Percentiles rank a stretch among this genome's conserved stretches.
Evolutionary conservation across 306 rosid genomes (phyloP).

Genomic region (Ziziphus jujuba): DNA sequence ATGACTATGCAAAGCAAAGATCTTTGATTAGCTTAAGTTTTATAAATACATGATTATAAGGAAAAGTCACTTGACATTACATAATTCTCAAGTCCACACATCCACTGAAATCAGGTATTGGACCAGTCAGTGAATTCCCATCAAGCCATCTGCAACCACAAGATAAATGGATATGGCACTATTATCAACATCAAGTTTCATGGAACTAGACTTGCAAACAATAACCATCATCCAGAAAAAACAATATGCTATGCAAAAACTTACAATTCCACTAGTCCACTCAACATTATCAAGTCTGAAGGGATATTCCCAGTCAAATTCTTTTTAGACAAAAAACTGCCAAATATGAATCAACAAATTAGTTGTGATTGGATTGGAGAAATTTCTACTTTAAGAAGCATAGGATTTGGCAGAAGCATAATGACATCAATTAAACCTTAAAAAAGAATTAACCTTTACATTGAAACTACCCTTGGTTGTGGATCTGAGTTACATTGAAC

Average conservation of each 20-base stretch:
- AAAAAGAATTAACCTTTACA: slow-evolving; percentile 47
- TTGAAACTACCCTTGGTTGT: slow-evolving; percentile 74
- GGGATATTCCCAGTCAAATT: slow-evolving; percentile 85
- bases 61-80: slow-evolving; percentile 44
- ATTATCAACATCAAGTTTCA: neutral
- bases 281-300: slow-evolving; percentile 62
- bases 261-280: slow-evolving; percentile 81
- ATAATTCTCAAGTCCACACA: slow-evolving; percentile 72
- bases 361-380: slow-evolving; percentile 33
- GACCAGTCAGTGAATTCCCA: slow-evolving; percentile 60
- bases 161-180: slow-evolving; percentile 15
- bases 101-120: slow-evolving; percentile 81
- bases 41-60: slow-evolving; percentile 9
- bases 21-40: slow-evolving; percentile 32
- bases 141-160: slow-evolving; percentile 54
- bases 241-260: slow-evolving; percentile 33
- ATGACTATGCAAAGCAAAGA: slow-evolving; percentile 62
- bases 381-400: slow-evolving; percentile 4
- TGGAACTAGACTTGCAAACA: slow-evolving; percentile 19
- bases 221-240: slow-evolving; percentile 18
- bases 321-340: slow-evolving; percentile 69
- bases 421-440: slow-evolving; percentile 3
- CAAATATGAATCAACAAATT: slow-evolving; percentile 34
- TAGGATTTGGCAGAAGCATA: slow-evolving; percentile 22
- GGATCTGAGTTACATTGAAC: slow-evolving; percentile 74